Conservation (phyloP, 371 early-diverging fungal genomes). For the Amoeboaphelidium occidentale region DNA sequence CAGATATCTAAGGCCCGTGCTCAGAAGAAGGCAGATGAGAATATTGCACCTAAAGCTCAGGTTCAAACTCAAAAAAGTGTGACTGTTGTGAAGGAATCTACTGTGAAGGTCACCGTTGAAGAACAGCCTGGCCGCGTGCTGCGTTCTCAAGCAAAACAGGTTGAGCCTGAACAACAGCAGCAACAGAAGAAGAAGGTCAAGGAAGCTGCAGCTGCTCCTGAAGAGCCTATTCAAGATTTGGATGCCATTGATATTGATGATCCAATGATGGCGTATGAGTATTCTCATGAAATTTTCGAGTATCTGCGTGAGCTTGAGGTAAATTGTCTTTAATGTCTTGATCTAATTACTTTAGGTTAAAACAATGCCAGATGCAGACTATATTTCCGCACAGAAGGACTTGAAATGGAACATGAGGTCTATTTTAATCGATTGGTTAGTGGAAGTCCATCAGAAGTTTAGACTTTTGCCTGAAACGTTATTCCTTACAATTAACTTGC, state of each 20-base stretch:
- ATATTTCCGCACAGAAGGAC: slow-evolving; percentile 59
- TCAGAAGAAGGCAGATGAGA: too few relatives aligned
- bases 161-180: background rate
- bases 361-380: slow-evolving; percentile 46
- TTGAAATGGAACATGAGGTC: slow-evolving; percentile 82
- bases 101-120: background rate
- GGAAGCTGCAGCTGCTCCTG: background rate
- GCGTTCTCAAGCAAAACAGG: background rate
- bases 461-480: slow-evolving; percentile 87
- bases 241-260: slow-evolving; percentile 37
- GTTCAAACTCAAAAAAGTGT: too few relatives aligned
- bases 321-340: background rate
- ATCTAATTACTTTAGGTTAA: background rate
- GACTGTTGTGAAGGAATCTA: background rate
- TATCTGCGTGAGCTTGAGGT: slow-evolving; percentile 56
- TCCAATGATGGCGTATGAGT: slow-evolving; percentile 76
- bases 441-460: slow-evolving; percentile 74
- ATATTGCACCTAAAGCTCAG: too few relatives aligned
- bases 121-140: background rate
- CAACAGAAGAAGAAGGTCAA: background rate
- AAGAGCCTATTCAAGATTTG: slow-evolving; percentile 14
- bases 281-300: slow-evolving; percentile 63
- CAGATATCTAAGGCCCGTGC: background rate
- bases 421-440: slow-evolving; percentile 72
- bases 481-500: slow-evolving; percentile 74